These are phyloP conservation scores for Aspergillus cejpii DNA, from an alignment of 2,329 filamentous ascomycete species.

Conservation along the genomic window DNA sequence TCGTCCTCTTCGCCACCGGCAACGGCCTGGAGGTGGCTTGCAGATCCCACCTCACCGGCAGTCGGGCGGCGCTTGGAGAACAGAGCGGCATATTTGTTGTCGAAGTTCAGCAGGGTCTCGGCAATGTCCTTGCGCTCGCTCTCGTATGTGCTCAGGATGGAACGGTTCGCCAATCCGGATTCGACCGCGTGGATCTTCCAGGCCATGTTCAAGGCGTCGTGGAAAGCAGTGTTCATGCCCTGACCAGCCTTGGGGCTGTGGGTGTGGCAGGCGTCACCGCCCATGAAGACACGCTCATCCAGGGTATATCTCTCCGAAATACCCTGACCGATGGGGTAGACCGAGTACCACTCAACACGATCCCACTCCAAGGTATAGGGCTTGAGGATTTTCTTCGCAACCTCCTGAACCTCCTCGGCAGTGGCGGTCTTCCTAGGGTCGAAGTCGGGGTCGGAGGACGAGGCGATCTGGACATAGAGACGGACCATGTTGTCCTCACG, in stretches of 20 bases:
- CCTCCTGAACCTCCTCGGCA: constrained; percentile 52
- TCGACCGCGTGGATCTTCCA: constrained; percentile 96
- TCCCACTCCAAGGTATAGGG: constrained; percentile 59
- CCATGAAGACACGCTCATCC: constrained; percentile 60
- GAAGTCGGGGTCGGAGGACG: constrained; percentile 56
- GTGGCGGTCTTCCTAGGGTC: constrained; percentile 56
- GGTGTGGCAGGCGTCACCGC: constrained; percentile 59
- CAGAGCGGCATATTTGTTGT: constrained; percentile 80
- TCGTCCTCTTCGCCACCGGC: constrained; percentile 50
- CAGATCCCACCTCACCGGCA: constrained; percentile 64
- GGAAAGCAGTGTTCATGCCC: constrained; percentile 57
- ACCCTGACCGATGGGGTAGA: constrained; percentile 60
- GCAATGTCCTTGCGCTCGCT: constrained; percentile 77
- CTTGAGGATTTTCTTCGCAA: constrained; percentile 53
- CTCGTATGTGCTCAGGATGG: constrained; percentile 77
- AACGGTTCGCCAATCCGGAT: constrained; percentile 67
- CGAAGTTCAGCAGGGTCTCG: constrained; percentile 76
- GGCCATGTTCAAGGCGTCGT: constrained; percentile 72
- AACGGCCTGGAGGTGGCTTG: constrained; percentile 40
- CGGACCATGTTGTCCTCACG: constrained; percentile 47
- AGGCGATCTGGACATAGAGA: constrained; percentile 53
- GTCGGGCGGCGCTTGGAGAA: constrained; percentile 75
- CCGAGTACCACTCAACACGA: constrained; percentile 59
- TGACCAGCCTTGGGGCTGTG: constrained; percentile 60
- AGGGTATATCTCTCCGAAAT: constrained; percentile 59